A percentile compares a stretch with the other conserved stretches of the same genome.
Evolutionary conservation across 805 yeast species (phyloP).

Genomic region (Cyberlindnera meyerae): DNA sequence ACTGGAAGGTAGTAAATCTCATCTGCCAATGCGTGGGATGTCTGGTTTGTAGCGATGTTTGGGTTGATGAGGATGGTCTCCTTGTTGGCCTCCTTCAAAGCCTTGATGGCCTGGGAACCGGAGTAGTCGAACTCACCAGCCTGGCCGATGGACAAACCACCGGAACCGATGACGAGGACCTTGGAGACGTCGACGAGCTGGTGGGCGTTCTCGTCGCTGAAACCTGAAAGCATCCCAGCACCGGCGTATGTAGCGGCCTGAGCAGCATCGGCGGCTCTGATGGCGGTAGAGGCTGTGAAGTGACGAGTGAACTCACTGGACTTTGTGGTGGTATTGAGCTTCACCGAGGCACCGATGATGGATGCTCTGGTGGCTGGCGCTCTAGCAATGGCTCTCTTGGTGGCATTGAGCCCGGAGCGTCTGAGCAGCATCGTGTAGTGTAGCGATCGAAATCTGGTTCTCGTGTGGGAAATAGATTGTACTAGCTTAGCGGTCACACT

Average conservation of each 20-base stretch:
- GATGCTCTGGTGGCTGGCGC: constrained; percentile 10
- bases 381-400: constrained; percentile 24
- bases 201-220: constrained; percentile 56
- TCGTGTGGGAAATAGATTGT: no score
- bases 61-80: constrained; percentile 86
- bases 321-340: constrained; percentile 5
- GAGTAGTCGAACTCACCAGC: constrained; percentile 98
- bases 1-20: constrained; percentile 95
- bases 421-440: constrained; percentile 24
- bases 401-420: constrained; percentile 24
- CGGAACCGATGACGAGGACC: constrained; percentile 93
- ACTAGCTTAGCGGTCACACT: no score
- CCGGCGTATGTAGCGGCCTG: constrained; percentile 48
- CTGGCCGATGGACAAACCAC: constrained; percentile 95
- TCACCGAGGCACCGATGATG: constrained; percentile 8
- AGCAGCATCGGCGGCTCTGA: constrained; percentile 13
- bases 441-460: no score
- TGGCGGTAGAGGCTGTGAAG: constrained; percentile 18
- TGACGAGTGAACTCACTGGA: constrained; percentile 5
- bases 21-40: constrained; percentile 92
- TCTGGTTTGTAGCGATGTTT: constrained; percentile 94
- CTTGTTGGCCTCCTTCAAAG: constrained; percentile 85
- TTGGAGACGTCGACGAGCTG: constrained; percentile 77
- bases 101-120: constrained; percentile 97
- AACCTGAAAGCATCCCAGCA: constrained; percentile 51